These are phyloP conservation scores for Tuctoria greenei DNA, from an alignment of 176 grass and related monocot genomes.

Conservation along the genomic window DNA sequence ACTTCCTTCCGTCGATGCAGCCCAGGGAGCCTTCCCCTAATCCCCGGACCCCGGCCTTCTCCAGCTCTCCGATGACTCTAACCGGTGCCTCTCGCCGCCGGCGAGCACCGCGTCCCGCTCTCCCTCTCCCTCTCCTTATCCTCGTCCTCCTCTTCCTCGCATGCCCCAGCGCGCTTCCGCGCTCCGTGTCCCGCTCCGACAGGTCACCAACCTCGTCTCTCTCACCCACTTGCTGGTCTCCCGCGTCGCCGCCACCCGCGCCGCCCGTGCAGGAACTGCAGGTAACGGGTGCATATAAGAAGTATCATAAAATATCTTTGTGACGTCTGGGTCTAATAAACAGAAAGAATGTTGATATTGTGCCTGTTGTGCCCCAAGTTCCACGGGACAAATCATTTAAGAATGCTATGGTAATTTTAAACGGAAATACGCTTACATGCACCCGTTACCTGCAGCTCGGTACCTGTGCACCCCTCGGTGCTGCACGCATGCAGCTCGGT, in stretches of 20 bases:
- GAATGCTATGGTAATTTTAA: too few species aligned
- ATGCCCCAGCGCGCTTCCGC: slow-evolving; percentile 31
- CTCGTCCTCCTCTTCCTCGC: slow-evolving; percentile 47
- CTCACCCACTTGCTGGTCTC: slow-evolving; percentile 84
- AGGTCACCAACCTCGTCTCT: slow-evolving; percentile 57
- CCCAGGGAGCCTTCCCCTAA: not conserved
- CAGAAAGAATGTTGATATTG: too few species aligned
- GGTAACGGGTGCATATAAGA: too few species aligned
- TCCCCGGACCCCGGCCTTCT: not conserved
- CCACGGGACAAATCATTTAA: too few species aligned
- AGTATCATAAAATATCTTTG: too few species aligned
- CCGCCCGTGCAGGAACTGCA: slow-evolving; percentile 50
- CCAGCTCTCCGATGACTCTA: slow-evolving; percentile 28
- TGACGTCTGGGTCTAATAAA: too few species aligned
- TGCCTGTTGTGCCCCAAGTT: too few species aligned
- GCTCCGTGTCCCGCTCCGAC: slow-evolving; percentile 39
- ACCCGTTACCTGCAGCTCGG: too few species aligned
- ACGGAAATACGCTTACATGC: too few species aligned
- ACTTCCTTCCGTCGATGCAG: not conserved
- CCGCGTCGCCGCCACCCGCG: slow-evolving; percentile 65
- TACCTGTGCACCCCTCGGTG: too few species aligned
- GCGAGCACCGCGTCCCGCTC: slow-evolving; percentile 21
- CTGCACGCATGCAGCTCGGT: too few species aligned
- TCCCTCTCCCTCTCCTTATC: slow-evolving; percentile 13
- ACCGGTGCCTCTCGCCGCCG: slow-evolving; percentile 41